Evolutionary conservation across 2,329 filamentous ascomycete genomes (phyloP), one percentile per base, ranked within the genome.

Genomic region (Botrytis medusae): DNA sequence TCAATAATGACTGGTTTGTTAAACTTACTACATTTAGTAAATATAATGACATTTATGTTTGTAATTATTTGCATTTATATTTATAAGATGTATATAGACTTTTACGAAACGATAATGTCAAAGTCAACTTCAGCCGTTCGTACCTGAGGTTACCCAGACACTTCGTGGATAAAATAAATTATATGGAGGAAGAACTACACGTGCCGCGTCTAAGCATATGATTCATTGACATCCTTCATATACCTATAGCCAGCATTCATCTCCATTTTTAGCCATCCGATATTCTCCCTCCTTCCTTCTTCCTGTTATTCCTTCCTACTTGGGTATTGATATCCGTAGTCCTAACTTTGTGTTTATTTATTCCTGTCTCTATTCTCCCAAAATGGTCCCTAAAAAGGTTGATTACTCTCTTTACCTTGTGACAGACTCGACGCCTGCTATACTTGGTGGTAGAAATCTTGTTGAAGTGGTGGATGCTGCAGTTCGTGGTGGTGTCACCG

Each of bases 351-450:
- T 14, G n/a, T 18, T 18, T 18, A 29, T 46, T n/a, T 7, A n/a
- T 14, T 7, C 44, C n/a, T 34, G 22, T 29, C 64, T 51, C n/a
- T 22, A 16, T 32, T 69, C 68, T 68, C 75, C 70, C 73, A 74
- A 42, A 20, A 84, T 82, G 80, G 73, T 79, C 72, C 78, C 84
- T 74, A 75, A 82, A 80, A 79, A 83, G 32, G 85, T 92, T 64
- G 90, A 97, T 83, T 95, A 97, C 82, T 91, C 91, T 67, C 85
- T 98, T 57, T 98, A 98, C 81, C 87, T 98, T 73, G 95, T 98
- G 78, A 98, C 95, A 8, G 95, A 98, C 86, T 96, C 94, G 69
- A 97, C 94, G n/a, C 88, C 91, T 22, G 89, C 90, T 48, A 94
- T 97, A 77, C 89, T 98, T 61, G 92, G 92, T 72, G 84, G 87